Base-by-base conservation (phyloP, 2,329 filamentous ascomycete species). In the Stagonosporopsis chrysanthemi region DNA sequence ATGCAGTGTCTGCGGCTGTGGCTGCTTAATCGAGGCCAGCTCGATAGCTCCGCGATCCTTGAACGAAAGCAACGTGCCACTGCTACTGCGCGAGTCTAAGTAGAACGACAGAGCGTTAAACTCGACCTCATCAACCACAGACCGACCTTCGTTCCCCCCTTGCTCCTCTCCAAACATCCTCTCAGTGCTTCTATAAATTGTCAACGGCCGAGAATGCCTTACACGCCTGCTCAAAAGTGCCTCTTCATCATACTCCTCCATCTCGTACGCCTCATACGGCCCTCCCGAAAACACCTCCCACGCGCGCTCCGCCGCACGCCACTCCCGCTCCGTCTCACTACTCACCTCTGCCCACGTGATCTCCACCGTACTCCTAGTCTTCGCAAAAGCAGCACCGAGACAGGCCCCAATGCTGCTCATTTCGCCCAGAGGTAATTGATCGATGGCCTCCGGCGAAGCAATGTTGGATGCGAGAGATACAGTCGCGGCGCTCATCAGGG, bases 401-500 rank as follows among this genome's bases (percentile, higher is more conserved):
- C 42, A 46, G 6, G 14, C 26, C 2, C 42, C 35, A 17, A 52
- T 19, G 15, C 17, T 19, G 26, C 33, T 19, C 8, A 24, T 8
- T 15, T 40, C 41, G 8, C 33, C 26, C 7, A 45, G 26, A 6
- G 41, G 33, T 26, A 45, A 14, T 6, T 26, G 41, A 4, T 44
- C 24, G 12, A 52, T 45, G 7, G 58, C 44, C 15, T 53, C 23
- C 12, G 56, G 33, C 11, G 56, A 56, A 5, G 61, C 56, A 23
- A 56, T 31, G 19, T 60, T 56, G 40, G 51, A 48, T 19, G 52
- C 23, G 7, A 60, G 47, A 2, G 39, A 50, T 44, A 38, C 45
- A 0, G 3, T 19, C 9, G 49, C 41, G 14, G 49, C 49, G 24
- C 41, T 45, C 8, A 45, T 45, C 6, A 52, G 41, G 2, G 24